A percentile compares a stretch with the other conserved stretches of the same genome.
Evolutionary conservation across 441 rosid genomes (phyloP).

Genomic region (Bruguiera hainesii): DNA sequence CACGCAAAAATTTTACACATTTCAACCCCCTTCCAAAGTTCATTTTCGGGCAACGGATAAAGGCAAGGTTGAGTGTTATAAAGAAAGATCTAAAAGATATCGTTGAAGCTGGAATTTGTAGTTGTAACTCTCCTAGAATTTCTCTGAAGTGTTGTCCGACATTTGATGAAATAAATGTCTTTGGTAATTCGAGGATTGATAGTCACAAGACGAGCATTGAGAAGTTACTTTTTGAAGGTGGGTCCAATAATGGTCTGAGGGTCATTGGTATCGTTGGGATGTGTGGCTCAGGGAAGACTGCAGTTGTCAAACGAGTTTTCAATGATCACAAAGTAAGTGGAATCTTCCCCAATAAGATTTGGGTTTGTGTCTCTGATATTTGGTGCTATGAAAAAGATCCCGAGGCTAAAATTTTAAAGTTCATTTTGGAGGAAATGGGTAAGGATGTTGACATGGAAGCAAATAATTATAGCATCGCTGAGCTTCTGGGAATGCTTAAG

Average conservation of each 20-base stretch:
- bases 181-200: neutral
- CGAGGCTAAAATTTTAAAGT: neutral
- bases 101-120: neutral
- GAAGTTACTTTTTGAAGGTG: neutral
- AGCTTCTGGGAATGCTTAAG: neutral
- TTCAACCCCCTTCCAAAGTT: neutral
- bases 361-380: neutral
- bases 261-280: conserved; percentile 1
- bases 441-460: neutral
- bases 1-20: neutral
- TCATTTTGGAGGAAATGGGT: neutral
- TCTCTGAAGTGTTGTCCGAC: too few species aligned
- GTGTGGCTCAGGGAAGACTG: conserved; percentile 9
- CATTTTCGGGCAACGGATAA: neutral
- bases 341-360: neutral
- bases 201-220: neutral
- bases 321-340: neutral
- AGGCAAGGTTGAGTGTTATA: neutral
- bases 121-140: too few species aligned
- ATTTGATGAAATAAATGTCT: too few species aligned
- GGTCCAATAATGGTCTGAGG: neutral
- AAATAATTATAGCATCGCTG: neutral
- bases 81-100: fast-evolving
- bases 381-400: neutral
- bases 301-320: neutral